Conservation (phyloP, 225 moss, liverwort and hornwort genomes). For the Asterella californica region DNA sequence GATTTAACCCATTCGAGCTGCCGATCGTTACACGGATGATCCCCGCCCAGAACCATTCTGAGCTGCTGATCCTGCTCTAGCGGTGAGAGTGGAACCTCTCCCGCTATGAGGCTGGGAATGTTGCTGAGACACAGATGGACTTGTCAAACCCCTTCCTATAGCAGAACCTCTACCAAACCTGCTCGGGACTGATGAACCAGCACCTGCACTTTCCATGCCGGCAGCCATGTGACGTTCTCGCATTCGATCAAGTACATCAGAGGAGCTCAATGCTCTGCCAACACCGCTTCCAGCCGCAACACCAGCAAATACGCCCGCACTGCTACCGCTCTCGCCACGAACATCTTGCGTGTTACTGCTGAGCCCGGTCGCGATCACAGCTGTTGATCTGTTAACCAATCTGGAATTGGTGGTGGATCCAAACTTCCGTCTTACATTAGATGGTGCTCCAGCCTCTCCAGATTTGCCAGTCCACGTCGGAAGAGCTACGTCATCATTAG, state of each 20-base stretch:
- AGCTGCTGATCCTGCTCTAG: not conserved
- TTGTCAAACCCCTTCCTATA: not conserved
- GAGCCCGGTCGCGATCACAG: conserved; percentile 30
- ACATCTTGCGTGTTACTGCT: conserved; percentile 17
- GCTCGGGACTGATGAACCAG: conserved; percentile 1
- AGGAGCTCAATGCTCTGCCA: conserved; percentile 68
- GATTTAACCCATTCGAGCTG: not conserved
- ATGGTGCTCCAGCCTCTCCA: conserved; percentile 85
- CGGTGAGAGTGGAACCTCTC: not conserved
- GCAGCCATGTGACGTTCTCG: conserved; percentile 63
- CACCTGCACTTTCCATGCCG: conserved; percentile 21
- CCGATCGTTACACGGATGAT: not conserved
- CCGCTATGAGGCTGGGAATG: not conserved
- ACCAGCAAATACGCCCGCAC: conserved; percentile 29
- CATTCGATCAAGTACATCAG: conserved; percentile 72
- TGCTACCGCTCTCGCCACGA: conserved; percentile 19
- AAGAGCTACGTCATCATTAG: conserved; percentile 65
- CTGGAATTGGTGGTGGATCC: conserved; percentile 70
- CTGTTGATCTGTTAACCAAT: conserved; percentile 32
- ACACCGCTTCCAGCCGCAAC: conserved; percentile 60
- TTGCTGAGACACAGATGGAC: conserved; percentile 6
- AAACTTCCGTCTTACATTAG: conserved; percentile 57
- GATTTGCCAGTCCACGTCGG: conserved; percentile 97
- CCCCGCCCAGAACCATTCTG: conserved; percentile 22
- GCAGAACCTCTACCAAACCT: conserved; percentile 17